A percentile compares a stretch with the other conserved stretches of the same genome.
phyloP scores from a whole-genome alignment of 495 filamentous ascomycete species.

The Saxophila tyrrhenica region DNA sequence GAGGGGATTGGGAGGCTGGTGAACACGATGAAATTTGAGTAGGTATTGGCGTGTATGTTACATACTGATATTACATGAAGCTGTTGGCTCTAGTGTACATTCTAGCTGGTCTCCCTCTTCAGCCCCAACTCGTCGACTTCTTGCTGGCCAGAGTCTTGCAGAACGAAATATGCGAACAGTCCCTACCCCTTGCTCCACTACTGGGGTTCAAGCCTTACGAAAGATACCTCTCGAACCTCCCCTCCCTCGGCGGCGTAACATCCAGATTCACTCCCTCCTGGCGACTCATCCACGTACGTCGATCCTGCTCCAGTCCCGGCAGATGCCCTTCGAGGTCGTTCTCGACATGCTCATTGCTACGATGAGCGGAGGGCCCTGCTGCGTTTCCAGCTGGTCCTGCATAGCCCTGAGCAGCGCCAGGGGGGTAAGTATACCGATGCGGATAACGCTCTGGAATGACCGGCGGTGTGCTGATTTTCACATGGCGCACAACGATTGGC shows the following conservation, averaged over 20 bases:
- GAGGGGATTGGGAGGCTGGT: constrained; percentile 30
- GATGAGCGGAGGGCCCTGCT: too few species aligned
- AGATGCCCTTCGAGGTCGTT: constrained; percentile 11
- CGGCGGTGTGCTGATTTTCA: neutral
- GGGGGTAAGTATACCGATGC: constrained; percentile 1
- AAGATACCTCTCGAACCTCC: constrained; percentile 12
- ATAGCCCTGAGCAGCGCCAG: neutral
- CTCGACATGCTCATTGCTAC: neutral
- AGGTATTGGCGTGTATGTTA: neutral
- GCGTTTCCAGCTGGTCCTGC: too few species aligned
- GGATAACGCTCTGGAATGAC: neutral
- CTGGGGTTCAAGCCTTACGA: too few species aligned
- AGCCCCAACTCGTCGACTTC: too few species aligned
- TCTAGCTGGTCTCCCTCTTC: too few species aligned
- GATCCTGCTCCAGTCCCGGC: constrained; percentile 7
- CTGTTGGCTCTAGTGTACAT: too few species aligned
- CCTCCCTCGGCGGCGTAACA: constrained; percentile 12
- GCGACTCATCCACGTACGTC: constrained; percentile 7
- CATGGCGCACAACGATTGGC: neutral
- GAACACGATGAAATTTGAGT: constrained; percentile 29
- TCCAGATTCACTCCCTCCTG: constrained; percentile 7
- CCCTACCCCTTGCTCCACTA: too few species aligned
- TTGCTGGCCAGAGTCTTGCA: too few species aligned
- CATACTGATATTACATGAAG: too few species aligned
- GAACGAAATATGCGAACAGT: too few species aligned